phyloP scores from a whole-genome alignment of 2,329 filamentous ascomycete genomes.

The Cladosporium sphaerospermum region DNA sequence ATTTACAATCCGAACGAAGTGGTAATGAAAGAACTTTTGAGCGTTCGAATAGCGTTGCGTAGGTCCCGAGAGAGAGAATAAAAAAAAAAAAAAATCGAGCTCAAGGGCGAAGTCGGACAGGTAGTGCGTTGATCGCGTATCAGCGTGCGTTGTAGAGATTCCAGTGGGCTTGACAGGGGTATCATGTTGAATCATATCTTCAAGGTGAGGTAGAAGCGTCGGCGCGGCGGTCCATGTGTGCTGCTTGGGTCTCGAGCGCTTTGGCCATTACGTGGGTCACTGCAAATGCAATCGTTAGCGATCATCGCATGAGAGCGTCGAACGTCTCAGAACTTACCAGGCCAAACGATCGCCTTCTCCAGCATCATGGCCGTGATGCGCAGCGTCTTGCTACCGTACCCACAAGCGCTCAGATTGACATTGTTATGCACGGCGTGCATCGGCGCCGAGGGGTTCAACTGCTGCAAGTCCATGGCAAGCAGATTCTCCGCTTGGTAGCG shows the following conservation, averaged over 20 bases:
- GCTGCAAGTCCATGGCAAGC: conserved; percentile 42
- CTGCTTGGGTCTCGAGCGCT: conserved; percentile 58
- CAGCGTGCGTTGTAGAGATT: too few relatives aligned
- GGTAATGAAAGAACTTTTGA: neutral
- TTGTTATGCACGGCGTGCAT: conserved; percentile 36
- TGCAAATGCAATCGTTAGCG: conserved; percentile 26
- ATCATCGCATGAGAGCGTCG: neutral
- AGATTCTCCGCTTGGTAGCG: conserved; percentile 52
- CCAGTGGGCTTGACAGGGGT: neutral
- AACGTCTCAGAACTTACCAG: conserved; percentile 55
- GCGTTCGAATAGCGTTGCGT: neutral
- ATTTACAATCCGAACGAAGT: neutral
- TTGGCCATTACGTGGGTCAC: conserved; percentile 65
- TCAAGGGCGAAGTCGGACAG: too few relatives aligned
- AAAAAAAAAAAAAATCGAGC: too few relatives aligned
- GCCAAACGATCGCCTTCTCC: conserved; percentile 86
- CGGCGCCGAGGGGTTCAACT: conserved; percentile 41
- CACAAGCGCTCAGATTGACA: conserved; percentile 50
- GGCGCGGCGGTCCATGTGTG: conserved; percentile 56
- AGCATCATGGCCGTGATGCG: conserved; percentile 80
- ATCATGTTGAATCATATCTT: neutral
- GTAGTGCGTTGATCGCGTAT: too few relatives aligned
- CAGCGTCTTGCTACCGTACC: conserved; percentile 79
- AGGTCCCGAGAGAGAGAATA: neutral
- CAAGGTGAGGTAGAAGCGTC: conserved; percentile 35